These are phyloP conservation scores for Neurospora sp. DNA, from an alignment of 495 filamentous ascomycete species.

Conservation along the genomic window DNA sequence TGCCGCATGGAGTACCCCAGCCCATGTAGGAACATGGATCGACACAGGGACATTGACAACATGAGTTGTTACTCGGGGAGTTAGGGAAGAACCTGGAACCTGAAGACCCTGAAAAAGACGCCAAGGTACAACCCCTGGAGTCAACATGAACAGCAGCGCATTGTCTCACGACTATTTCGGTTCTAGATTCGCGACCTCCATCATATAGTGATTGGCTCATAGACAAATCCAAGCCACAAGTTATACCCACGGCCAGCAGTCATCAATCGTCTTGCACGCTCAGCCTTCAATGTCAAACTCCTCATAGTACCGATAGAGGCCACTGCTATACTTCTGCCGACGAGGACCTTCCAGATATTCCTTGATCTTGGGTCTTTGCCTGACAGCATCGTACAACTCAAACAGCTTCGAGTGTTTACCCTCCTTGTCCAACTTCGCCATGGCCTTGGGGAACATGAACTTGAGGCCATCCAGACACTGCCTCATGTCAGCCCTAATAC, in stretches of 20 bases:
- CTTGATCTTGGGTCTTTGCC: slow-evolving; percentile 43
- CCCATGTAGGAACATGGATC: not conserved
- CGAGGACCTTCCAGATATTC: slow-evolving; percentile 50
- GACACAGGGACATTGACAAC: not conserved
- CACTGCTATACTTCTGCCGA: slow-evolving; percentile 40
- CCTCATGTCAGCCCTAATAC: not conserved
- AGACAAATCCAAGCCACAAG: not conserved
- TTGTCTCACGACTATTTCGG: not conserved
- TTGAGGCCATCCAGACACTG: slow-evolving; percentile 39
- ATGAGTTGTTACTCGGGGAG: not conserved
- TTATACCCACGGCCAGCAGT: not conserved
- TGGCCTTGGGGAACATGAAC: slow-evolving; percentile 55
- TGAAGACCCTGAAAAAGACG: not conserved
- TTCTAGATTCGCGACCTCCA: not conserved
- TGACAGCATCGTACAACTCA: slow-evolving; percentile 44
- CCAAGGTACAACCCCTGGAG: not conserved
- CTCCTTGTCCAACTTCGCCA: slow-evolving; percentile 31
- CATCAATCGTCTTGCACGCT: not conserved
- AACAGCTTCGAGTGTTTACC: slow-evolving; percentile 44
- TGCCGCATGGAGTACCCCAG: not conserved
- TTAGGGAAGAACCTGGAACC: not conserved
- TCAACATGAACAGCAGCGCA: not conserved
- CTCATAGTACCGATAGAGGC: slow-evolving; percentile 53
- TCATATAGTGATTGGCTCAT: not conserved
- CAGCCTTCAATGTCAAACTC: slow-evolving; percentile 42